Percentiles rank a stretch among this genome's conserved stretches.
Evolutionary conservation across 331 rosid species (phyloP).

Genomic region (Saraca asoca): DNA sequence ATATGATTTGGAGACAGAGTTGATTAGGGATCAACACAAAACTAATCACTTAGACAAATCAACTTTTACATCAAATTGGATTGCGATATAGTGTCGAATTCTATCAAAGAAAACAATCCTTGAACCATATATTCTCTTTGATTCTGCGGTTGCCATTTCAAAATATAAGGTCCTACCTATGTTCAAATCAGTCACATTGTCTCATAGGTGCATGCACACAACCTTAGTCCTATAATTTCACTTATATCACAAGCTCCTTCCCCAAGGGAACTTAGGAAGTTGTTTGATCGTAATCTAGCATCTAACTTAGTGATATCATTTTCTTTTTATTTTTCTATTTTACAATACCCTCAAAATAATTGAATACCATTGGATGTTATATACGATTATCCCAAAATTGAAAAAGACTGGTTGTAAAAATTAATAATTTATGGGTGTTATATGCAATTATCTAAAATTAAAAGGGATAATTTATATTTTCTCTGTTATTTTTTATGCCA

Average conservation of each 20-base stretch:
- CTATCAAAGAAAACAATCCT: constrained; percentile 41
- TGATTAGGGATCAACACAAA: constrained; percentile 14
- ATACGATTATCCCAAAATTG: too few species aligned
- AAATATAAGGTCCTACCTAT: constrained; percentile 42
- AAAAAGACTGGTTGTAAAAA: too few species aligned
- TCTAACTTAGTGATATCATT: not conserved
- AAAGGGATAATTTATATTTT: too few species aligned
- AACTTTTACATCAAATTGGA: constrained; percentile 33
- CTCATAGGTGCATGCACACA: constrained; percentile 44
- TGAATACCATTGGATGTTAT: not conserved
- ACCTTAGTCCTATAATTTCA: constrained; percentile 4
- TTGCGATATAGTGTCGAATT: constrained; percentile 41
- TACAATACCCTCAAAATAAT: not conserved
- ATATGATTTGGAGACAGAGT: constrained; percentile 30
- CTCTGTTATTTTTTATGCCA: too few species aligned
- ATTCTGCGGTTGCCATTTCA: constrained; percentile 40
- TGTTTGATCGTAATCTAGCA: constrained; percentile 20
- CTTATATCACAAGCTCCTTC: constrained; percentile 13
- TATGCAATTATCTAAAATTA: too few species aligned
- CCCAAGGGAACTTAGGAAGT: constrained; percentile 2
- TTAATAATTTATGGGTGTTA: too few species aligned
- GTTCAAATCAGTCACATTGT: constrained; percentile 37
- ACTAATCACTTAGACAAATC: constrained; percentile 5
- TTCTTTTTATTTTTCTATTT: not conserved
- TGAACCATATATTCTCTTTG: constrained; percentile 31